Evolutionary conservation across 345 rosid genomes (phyloP), one percentile per base, ranked within the genome.

Genomic region (Melaleuca quinquenervia): DNA sequence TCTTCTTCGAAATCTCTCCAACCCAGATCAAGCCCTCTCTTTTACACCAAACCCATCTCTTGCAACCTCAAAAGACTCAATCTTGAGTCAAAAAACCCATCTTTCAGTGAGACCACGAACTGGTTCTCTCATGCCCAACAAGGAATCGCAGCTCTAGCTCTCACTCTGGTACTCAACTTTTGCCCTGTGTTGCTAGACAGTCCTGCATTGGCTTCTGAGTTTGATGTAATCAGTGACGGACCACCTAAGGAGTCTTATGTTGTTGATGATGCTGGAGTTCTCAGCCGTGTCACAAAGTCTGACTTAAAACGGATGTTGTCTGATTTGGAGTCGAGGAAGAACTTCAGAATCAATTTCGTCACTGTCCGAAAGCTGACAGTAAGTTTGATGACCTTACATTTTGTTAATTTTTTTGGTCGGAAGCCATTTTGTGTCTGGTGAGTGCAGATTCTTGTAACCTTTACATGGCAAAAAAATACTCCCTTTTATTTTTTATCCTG

Each of bases 321-420:
- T 53, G 98, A 96, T 91, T 91, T 97, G 94, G 99, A 97, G 88
- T 91, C 95, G 41, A 89, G 98, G 88, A 97, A 97, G 93, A 94
- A 95, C 84, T 88, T 93, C 52, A 92, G 87, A 56, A 92, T 97
- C 55, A 94, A 96, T 85, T 91, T 97, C 90, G 85, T 97, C 87
- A 97, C 98, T 87, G 95, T 97, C 84, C 93, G 99, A 83, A 97
- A 97, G 91, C 98, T 97, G 82, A 96, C 98, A 41, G 98, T 97
- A 90, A 93, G 98, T 85, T 82, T 60, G 74, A 26, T 6, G 53
- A 44, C 22, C 32, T 16, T 29, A 83, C 62, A 52, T 52, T 53
- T 52, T 32, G 26, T 32, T 29, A 3, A 70, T 70, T 5, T 18
- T 55, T 62, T 64, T 36, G 3, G 76, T 16, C 3, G 76, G 76